Evolutionary conservation across 148 eudicot genomes (phyloP), one percentile per base, ranked within the genome.

Genomic region (Rhododendron ovatum): DNA sequence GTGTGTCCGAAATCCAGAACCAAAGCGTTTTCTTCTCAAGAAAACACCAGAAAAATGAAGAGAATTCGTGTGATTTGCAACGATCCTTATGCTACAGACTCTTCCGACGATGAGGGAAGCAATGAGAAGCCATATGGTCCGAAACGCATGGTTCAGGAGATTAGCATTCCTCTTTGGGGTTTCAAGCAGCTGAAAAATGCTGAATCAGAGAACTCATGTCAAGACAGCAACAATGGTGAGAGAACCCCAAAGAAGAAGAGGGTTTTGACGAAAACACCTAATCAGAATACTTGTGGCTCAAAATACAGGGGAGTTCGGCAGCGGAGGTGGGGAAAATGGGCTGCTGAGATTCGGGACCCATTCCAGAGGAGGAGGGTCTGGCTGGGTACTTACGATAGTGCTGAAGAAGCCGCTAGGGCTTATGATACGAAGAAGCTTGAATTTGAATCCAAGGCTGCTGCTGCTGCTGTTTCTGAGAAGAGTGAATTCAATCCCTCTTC

Each of bases 251-350:
- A 78, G 18, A 91, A 87, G 82, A 92, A 77, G 79, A 87, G 90
- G 86, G 92, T 85, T 87, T 90, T 84, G 50, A 77, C 83, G 0
- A 88, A 79, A 77, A 63, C 84, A 82, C 59, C 45, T 61, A 78
- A 86, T 43, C 6, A 26, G 15, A 88, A 57, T 63, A 39, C 88
- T 0, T 6, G 63, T 45, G 82, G 84, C 41, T 88, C 87, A 1
- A 94, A 92, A 81, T 94, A 88, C 81, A 82, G 92, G 55, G 99
- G 99, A 15, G 99, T 96, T 50, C 92, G 99, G 79, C 96, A 90
- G 76, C 84, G 99, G 39, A 93, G 92, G 78, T 96, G 98, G 98
- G 99, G 99, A 1, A 95, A 94, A 91, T 96, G 95, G 95, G 99
- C 98, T 2, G 99, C 99, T 15, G 99, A 96, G 89, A 96, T 96